Evolutionary conservation across 1,284 basidiomycete genomes (phyloP).

Genomic region (Trichosporon coremiiforme): DNA sequence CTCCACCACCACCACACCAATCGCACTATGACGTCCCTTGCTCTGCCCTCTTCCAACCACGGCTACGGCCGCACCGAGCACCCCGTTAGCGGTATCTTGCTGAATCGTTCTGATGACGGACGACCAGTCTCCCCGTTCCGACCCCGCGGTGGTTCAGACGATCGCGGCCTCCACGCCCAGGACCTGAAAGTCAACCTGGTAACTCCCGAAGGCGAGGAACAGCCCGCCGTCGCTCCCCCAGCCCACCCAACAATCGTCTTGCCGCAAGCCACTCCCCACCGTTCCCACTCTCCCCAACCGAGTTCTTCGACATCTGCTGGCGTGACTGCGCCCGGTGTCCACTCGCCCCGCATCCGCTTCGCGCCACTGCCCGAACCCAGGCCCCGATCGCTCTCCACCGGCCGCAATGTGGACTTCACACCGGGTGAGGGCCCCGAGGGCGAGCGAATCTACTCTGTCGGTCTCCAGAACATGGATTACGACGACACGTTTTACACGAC

Average conservation of each 20-base stretch:
- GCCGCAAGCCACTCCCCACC: neutral
- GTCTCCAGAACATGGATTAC: conserved; percentile 28
- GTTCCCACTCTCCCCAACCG: neutral
- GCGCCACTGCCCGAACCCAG: conserved; percentile 55
- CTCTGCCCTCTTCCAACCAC: conserved; percentile 3
- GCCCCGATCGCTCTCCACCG: conserved; percentile 50
- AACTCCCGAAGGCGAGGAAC: neutral
- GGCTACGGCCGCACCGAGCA: neutral
- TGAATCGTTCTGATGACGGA: conserved; percentile 23
- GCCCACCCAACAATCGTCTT: neutral
- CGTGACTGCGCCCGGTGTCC: conserved; percentile 15
- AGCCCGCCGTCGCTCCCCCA: neutral
- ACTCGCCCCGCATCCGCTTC: conserved; percentile 47
- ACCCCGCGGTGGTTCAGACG: conserved; percentile 16
- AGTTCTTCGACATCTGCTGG: neutral
- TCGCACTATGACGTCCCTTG: conserved; percentile 19
- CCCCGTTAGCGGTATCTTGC: conserved; percentile 28
- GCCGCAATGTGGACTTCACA: conserved; percentile 41
- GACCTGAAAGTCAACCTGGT: conserved; percentile 11
- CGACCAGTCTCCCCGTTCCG: conserved; percentile 10
- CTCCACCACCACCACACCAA: conserved; percentile 9
- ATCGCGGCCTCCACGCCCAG: neutral
- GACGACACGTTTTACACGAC: conserved; percentile 28
- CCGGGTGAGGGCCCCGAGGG: conserved; percentile 28
- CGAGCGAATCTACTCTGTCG: conserved; percentile 29